Conservation (phyloP, 768 basidiomycete genomes). For the Russula sp. region DNA sequence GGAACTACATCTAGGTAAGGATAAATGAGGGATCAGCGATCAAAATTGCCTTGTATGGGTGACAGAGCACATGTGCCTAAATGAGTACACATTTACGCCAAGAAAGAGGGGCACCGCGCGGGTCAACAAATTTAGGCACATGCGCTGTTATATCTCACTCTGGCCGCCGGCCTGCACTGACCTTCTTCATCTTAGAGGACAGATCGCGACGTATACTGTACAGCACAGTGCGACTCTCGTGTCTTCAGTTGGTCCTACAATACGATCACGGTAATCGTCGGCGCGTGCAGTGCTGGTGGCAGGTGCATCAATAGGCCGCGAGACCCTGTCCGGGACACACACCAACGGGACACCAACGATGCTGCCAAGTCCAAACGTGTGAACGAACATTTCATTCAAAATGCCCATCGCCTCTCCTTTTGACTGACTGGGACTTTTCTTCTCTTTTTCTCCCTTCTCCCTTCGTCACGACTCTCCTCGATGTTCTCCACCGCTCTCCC, state of each 20-base stretch:
- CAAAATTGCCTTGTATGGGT: neutral
- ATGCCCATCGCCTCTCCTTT: neutral
- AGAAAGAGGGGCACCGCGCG: no score
- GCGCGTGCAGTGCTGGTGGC: neutral
- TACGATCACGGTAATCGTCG: neutral
- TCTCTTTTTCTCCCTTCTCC: neutral
- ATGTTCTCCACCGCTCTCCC: constrained; percentile 23
- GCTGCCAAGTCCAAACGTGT: no score
- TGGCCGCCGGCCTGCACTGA: no score
- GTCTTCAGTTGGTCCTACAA: no score
- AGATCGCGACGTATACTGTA: no score
- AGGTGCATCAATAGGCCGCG: neutral
- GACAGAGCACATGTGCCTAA: no score
- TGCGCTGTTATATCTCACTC: no score
- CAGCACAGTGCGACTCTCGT: neutral
- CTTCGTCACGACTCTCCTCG: neutral
- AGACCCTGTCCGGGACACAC: neutral
- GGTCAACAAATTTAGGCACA: no score
- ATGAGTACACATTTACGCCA: no score
- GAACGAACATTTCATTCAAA: neutral
- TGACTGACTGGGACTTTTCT: no score
- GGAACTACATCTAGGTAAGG: no score
- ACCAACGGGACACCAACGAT: neutral
- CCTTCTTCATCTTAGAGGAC: neutral
- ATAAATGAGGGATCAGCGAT: neutral